Conservation (phyloP, 306 rosid species). For the Prunus salicina region DNA sequence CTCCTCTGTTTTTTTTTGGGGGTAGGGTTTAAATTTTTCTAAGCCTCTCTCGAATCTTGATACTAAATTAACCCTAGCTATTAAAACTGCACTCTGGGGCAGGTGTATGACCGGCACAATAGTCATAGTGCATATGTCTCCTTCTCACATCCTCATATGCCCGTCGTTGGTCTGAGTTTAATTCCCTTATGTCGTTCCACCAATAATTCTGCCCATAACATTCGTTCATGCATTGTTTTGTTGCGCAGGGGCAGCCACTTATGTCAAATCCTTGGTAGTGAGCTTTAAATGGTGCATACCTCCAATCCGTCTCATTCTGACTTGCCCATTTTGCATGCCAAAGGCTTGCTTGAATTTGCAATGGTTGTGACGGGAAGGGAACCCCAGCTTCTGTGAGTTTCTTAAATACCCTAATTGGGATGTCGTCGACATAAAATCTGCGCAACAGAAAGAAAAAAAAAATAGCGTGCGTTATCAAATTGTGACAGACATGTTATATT, state of each 20-base stretch:
- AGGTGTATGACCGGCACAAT: slow-evolving; percentile 38
- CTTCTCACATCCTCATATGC: slow-evolving; percentile 30
- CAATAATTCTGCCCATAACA: slow-evolving; percentile 29
- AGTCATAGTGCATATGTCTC: slow-evolving; percentile 42
- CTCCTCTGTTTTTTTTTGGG: too few relatives aligned
- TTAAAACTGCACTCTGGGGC: slow-evolving; percentile 44
- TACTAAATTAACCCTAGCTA: too few relatives aligned
- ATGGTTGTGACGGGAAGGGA: slow-evolving; percentile 37
- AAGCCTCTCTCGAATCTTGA: too few relatives aligned
- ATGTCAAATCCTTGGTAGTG: slow-evolving; percentile 36
- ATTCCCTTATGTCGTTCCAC: slow-evolving; percentile 39
- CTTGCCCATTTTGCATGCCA: slow-evolving; percentile 20
- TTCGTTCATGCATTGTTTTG: neutral
- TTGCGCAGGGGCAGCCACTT: slow-evolving; percentile 24
- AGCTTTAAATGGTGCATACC: slow-evolving; percentile 51
- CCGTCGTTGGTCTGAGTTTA: slow-evolving; percentile 14
- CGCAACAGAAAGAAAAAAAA: too few relatives aligned
- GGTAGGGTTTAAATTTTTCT: too few relatives aligned
- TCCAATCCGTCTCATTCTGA: slow-evolving; percentile 43
- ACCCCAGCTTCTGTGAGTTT: slow-evolving; percentile 14
- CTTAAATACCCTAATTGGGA: slow-evolving; percentile 44
- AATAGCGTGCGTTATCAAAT: too few relatives aligned
- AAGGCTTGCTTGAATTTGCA: slow-evolving; percentile 40
- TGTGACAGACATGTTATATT: too few relatives aligned
- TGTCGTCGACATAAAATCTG: slow-evolving; percentile 46